These are phyloP conservation scores for Micromonas pusilla DNA, from an alignment of 139 green algal genomes.

Conservation along the genomic window DNA sequence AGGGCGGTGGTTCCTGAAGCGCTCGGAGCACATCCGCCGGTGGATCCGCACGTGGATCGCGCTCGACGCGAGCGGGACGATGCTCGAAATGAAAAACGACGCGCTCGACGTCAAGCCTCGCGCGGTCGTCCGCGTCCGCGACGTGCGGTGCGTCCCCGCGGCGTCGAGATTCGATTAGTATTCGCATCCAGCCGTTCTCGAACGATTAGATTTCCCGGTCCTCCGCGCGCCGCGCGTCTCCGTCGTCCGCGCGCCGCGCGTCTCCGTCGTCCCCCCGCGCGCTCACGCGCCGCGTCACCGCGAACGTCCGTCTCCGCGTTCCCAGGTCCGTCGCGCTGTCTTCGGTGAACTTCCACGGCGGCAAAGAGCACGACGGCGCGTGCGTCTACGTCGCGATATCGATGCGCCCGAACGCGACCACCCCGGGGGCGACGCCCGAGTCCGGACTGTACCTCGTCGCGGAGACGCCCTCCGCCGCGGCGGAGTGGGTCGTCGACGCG, in stretches of 20 bases:
- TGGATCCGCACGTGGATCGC: neutral
- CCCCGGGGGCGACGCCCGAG: neutral
- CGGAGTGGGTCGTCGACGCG: neutral
- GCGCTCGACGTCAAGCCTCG: neutral
- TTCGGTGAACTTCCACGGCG: neutral
- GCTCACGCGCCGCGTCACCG: too few species aligned
- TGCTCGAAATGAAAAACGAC: neutral
- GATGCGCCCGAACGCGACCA: too few species aligned
- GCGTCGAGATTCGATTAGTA: too few species aligned
- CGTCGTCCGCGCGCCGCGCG: too few species aligned
- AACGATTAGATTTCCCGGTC: too few species aligned
- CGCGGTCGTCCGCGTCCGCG: neutral
- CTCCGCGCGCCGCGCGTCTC: too few species aligned
- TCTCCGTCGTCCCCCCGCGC: too few species aligned
- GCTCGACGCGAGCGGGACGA: neutral
- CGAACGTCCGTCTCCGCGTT: neutral
- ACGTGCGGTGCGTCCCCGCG: neutral
- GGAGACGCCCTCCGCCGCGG: neutral
- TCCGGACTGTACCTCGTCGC: neutral
- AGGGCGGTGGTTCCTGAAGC: neutral
- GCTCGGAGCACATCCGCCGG: neutral
- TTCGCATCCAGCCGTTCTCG: too few species aligned
- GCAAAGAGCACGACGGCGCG: neutral
- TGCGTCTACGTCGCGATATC: neutral
- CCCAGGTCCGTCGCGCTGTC: neutral